Evolutionary conservation across 2,329 filamentous ascomycete species (phyloP), one percentile per base, ranked within the genome.

Genomic region (Macrophomina phaseolina): DNA sequence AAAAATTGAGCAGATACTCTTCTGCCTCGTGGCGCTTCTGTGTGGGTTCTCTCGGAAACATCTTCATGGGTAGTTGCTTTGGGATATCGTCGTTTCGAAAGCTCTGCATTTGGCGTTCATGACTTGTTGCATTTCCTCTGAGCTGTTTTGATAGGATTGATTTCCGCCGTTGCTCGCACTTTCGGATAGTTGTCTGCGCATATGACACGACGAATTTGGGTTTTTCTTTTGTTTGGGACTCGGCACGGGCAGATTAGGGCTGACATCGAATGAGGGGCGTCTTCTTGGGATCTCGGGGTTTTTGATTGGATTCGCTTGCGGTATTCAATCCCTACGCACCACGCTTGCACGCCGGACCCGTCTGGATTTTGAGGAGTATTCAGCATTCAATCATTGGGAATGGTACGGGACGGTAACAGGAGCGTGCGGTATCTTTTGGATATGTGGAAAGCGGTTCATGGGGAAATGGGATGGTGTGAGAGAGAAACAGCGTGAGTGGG

Each of bases 141-240:
- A 62, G 32, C 38, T 62, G 58, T 62, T 23, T 62, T 62, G 58
- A 62, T 62, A 62, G 45, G 58, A 14, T 62, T 49, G 58, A 62
- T 62, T 49, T 49, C 8, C 45, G 56, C 40, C 40, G 23, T 34
- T 58, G 36, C 18, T 45, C 46, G n/a, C 56, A 23, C 58, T 62
- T 32, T 48, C 58, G 58, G 46, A 18, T 62, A 40, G n/a, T 45
- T 34, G 36, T 61, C 42, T 12, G 28, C 56, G 40, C 56, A 48
- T 23, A 62, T 48, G 58, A 60, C 40, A 60, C 46, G 55, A 60
- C 38, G 38, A 53, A 45, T 23, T 28, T 49, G 42, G 58, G 49
- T 32, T 28, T 49, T 49, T 23, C 23, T 23, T 23, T 23, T 23
- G 23, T 23, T 23, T 16, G 42, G 42, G 23, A 62, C 23, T 28